These are phyloP conservation scores for Penicillium italicum DNA, from an alignment of 2,329 filamentous ascomycete genomes.

Conservation along the genomic window DNA sequence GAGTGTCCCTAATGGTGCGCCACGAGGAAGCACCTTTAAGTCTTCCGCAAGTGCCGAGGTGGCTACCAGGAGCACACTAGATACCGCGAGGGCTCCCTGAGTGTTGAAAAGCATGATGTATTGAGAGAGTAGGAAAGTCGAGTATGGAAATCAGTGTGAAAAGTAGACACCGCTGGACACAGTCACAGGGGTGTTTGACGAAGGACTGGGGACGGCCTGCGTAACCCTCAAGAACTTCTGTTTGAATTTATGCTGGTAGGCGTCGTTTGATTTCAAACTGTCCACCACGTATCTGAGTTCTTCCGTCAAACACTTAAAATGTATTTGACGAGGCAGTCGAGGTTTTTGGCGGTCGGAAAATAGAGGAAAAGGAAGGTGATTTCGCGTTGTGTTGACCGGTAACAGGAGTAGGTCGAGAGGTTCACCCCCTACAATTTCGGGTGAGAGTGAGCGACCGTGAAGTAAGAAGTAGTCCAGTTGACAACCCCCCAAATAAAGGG, in stretches of 20 bases:
- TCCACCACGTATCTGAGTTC: neutral
- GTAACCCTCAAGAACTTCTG: conserved; percentile 32
- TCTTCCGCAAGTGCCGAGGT: conserved; percentile 20
- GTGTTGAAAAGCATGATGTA: conserved; percentile 30
- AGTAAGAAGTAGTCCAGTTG: neutral
- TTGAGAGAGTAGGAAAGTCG: conserved; percentile 2
- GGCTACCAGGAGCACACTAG: conserved; percentile 26
- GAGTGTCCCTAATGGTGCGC: conserved; percentile 18
- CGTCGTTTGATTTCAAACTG: neutral
- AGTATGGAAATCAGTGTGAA: conserved; percentile 5
- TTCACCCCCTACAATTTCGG: conserved; percentile 4
- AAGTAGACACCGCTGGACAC: conserved; percentile 21
- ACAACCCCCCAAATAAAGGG: neutral
- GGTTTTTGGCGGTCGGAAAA: neutral
- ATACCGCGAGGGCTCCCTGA: conserved; percentile 24
- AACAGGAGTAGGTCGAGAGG: neutral
- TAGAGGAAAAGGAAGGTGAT: conserved; percentile 2
- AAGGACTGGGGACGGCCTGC: conserved; percentile 39
- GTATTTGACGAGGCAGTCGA: neutral
- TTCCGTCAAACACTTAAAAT: neutral
- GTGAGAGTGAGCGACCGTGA: conserved; percentile 1
- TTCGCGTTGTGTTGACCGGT: conserved; percentile 2
- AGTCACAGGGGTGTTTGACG: conserved; percentile 16
- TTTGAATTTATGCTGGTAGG: conserved; percentile 4
- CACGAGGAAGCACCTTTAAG: conserved; percentile 17